Percentiles rank a stretch among this genome's conserved stretches.
phyloP scores from a whole-genome alignment of 2,329 filamentous ascomycete species.

The Diaporthe amygdali region DNA sequence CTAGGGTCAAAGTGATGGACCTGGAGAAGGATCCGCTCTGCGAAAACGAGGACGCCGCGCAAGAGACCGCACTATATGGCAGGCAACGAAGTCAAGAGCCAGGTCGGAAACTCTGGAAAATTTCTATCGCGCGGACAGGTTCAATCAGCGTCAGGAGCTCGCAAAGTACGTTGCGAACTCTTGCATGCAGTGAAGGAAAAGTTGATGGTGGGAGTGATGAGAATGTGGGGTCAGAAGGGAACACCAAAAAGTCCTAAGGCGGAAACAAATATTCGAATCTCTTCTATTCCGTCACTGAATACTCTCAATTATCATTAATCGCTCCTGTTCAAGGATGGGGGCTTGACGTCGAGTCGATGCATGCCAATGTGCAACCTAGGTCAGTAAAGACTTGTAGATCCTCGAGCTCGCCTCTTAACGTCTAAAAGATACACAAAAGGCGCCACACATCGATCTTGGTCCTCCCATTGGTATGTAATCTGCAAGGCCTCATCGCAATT shows the following conservation, averaged over 20 bases:
- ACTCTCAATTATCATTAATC: no score
- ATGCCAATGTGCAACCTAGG: no score
- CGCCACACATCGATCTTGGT: no score
- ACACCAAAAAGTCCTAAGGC: background rate
- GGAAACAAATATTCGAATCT: no score
- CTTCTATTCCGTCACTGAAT: no score
- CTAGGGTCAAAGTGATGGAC: background rate
- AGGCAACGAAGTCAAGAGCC: background rate
- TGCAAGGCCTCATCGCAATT: no score
- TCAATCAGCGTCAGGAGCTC: background rate
- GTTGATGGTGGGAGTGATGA: background rate
- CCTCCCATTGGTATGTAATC: no score
- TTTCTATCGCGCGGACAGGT: background rate
- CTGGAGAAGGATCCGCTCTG: conserved; percentile 20
- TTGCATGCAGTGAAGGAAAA: background rate
- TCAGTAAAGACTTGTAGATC: no score
- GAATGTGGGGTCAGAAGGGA: background rate
- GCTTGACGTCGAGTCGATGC: no score
- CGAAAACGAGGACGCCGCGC: background rate
- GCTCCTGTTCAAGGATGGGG: no score
- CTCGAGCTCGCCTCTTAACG: no score
- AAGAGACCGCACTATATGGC: background rate
- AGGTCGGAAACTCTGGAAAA: background rate
- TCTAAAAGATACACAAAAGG: no score
- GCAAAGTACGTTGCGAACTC: background rate